phyloP scores from a whole-genome alignment of 2,329 filamentous ascomycete species.

The Xylariales sp. region DNA sequence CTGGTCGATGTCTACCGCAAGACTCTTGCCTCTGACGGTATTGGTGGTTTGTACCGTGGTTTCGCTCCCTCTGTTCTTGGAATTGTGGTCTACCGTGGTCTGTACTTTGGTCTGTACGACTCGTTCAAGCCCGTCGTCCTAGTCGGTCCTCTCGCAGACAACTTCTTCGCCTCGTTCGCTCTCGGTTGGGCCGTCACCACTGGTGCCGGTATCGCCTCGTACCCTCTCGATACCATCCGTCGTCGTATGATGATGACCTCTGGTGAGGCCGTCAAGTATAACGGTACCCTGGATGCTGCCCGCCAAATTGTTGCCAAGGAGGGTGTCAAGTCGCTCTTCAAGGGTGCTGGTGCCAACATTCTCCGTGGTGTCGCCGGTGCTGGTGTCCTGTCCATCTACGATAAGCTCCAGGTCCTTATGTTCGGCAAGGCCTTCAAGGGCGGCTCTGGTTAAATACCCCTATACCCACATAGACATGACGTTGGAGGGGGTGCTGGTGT shows the following conservation, averaged over 20 bases:
- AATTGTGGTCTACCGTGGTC: slow-evolving; percentile 99
- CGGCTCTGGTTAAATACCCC: slow-evolving; percentile 44
- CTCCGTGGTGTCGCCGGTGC: slow-evolving; percentile 99
- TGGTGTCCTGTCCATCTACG: slow-evolving; percentile 99
- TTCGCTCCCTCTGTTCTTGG: slow-evolving; percentile 99
- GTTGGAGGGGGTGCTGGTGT: slow-evolving; percentile 29
- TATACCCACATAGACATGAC: slow-evolving; percentile 38
- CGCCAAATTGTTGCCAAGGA: slow-evolving; percentile 96
- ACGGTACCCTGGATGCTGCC: slow-evolving; percentile 89
- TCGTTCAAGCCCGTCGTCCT: slow-evolving; percentile 99
- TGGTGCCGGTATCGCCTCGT: slow-evolving; percentile 99
- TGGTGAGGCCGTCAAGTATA: slow-evolving; percentile 99
- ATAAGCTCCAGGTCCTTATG: slow-evolving; percentile 97
- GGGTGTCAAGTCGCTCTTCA: slow-evolving; percentile 99
- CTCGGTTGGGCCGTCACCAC: slow-evolving; percentile 99
- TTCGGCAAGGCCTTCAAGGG: slow-evolving; percentile 99
- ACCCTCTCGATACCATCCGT: slow-evolving; percentile 99
- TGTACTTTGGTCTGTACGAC: slow-evolving; percentile 99
- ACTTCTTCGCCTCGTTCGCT: slow-evolving; percentile 98
- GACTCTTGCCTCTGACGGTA: slow-evolving; percentile 97
- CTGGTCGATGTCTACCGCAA: slow-evolving; percentile 99
- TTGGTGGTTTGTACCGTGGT: slow-evolving; percentile 99
- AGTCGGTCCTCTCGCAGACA: slow-evolving; percentile 84
- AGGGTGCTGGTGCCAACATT: slow-evolving; percentile 99
- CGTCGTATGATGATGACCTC: slow-evolving; percentile 99